Evolutionary conservation across 768 basidiomycete genomes (phyloP).

Genomic region (Rhodotorula toruloides): DNA sequence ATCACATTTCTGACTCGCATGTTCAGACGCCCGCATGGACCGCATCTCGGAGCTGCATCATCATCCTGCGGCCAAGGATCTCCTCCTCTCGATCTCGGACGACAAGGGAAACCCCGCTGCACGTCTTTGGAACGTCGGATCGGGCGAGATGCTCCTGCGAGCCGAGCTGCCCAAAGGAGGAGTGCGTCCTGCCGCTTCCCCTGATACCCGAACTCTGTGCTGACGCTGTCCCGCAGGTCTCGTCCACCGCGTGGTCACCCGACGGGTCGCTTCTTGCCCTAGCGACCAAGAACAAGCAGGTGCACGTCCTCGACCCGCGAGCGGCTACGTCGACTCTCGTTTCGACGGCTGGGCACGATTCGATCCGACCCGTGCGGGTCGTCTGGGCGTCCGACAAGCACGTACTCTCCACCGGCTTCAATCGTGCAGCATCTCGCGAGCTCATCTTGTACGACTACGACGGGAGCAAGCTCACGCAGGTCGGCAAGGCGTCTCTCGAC

Average conservation of each 20-base stretch:
- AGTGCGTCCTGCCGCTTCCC: slow-evolving; percentile 24
- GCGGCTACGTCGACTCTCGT: slow-evolving; percentile 6
- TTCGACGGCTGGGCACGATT: slow-evolving; percentile 45
- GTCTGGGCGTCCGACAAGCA: slow-evolving; percentile 44
- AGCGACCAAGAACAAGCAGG: slow-evolving; percentile 45
- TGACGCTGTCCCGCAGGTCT: slow-evolving; percentile 31
- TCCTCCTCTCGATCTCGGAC: slow-evolving; percentile 45
- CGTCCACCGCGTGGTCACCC: slow-evolving; percentile 44
- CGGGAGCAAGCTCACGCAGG: slow-evolving; percentile 25
- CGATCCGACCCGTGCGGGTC: slow-evolving; percentile 46
- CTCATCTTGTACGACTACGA: slow-evolving; percentile 43
- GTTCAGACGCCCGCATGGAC: slow-evolving; percentile 42
- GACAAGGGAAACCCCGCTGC: slow-evolving; percentile 44
- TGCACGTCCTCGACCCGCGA: slow-evolving; percentile 47
- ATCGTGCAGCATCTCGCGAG: slow-evolving; percentile 46
- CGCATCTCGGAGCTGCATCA: slow-evolving; percentile 45
- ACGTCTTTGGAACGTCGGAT: slow-evolving; percentile 44
- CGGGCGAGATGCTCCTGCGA: slow-evolving; percentile 23
- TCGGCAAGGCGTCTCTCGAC: slow-evolving; percentile 44
- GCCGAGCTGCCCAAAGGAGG: slow-evolving; percentile 40
- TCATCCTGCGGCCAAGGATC: slow-evolving; percentile 46
- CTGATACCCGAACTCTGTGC: neutral
- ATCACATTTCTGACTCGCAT: neutral
- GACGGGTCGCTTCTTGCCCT: slow-evolving; percentile 44
- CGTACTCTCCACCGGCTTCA: slow-evolving; percentile 47